Conservation (phyloP, 306 rosid genomes). For the Vigna trinervia region DNA sequence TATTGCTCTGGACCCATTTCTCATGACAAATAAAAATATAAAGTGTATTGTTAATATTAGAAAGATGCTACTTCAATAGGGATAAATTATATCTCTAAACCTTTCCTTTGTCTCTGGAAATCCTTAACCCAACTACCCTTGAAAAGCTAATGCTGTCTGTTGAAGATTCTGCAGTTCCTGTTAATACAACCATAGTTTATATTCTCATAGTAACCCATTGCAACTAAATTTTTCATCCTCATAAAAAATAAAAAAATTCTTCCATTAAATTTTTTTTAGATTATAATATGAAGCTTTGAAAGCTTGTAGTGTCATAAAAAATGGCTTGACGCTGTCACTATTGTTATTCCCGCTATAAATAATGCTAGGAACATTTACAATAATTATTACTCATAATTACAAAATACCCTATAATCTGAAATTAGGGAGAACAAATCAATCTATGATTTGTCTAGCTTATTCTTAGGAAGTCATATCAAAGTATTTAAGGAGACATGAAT, state of each 20-base stretch:
- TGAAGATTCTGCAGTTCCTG: constrained; percentile 29
- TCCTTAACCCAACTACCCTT: constrained; percentile 36
- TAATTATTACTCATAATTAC: no score
- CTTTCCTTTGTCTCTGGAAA: constrained; percentile 32
- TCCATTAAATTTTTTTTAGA: constrained; percentile 13
- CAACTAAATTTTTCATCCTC: constrained; percentile 29
- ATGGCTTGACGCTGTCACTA: no score
- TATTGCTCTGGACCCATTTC: constrained; percentile 4
- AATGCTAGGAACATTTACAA: no score
- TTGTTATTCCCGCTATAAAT: no score
- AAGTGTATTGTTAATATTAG: constrained; percentile 21
- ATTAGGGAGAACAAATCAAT: no score
- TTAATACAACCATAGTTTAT: constrained; percentile 27
- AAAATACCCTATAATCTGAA: no score
- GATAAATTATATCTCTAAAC: constrained; percentile 14
- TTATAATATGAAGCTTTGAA: constrained; percentile 32
- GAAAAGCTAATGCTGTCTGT: constrained; percentile 21
- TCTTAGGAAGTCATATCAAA: no score
- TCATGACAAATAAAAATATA: constrained; percentile 7
- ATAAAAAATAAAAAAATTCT: constrained; percentile 3
- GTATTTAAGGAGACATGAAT: no score
- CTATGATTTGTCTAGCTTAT: no score
- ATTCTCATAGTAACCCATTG: constrained; percentile 8
- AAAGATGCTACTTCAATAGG: constrained; percentile 9
- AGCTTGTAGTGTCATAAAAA: not conserved